A percentile compares a stretch with the other conserved stretches of the same genome.
Evolutionary conservation across 176 grass and related monocot species (phyloP).

Genomic region (Oryza glaberrima): DNA sequence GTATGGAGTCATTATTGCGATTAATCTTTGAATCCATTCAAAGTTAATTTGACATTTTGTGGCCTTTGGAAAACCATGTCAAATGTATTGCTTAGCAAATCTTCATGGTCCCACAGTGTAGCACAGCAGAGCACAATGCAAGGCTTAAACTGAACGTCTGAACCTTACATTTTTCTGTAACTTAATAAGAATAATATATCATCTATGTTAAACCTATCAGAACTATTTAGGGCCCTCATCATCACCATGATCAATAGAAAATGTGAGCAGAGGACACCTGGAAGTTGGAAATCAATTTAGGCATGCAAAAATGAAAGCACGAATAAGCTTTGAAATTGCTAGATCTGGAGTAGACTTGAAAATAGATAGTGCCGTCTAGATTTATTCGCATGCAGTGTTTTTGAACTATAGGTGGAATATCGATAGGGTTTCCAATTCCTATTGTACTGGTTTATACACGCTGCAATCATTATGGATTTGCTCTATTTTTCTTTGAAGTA

Average conservation of each 20-base stretch:
- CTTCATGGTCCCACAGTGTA: neutral
- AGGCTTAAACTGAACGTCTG: neutral
- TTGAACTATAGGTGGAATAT: neutral
- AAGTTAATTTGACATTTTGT: neutral
- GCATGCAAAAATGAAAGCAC: neutral
- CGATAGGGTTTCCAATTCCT: neutral
- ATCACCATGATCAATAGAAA: constrained; percentile 12
- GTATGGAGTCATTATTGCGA: neutral
- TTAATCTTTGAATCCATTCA: neutral
- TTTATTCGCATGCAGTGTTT: neutral
- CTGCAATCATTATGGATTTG: neutral
- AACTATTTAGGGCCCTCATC: neutral
- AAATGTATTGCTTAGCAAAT: neutral
- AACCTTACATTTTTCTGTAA: neutral
- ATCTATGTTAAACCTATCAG: constrained; percentile 1
- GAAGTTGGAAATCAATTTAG: neutral
- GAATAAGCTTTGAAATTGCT: neutral
- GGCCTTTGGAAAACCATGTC: neutral
- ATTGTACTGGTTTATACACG: neutral
- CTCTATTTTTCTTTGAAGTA: neutral
- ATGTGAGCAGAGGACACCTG: neutral
- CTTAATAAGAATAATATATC: neutral
- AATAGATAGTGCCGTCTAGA: neutral
- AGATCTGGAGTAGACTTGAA: neutral
- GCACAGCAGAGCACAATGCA: neutral